These are phyloP conservation scores for Clavispora santaluciae DNA, from an alignment of 805 yeast genomes.

Conservation along the genomic window DNA sequence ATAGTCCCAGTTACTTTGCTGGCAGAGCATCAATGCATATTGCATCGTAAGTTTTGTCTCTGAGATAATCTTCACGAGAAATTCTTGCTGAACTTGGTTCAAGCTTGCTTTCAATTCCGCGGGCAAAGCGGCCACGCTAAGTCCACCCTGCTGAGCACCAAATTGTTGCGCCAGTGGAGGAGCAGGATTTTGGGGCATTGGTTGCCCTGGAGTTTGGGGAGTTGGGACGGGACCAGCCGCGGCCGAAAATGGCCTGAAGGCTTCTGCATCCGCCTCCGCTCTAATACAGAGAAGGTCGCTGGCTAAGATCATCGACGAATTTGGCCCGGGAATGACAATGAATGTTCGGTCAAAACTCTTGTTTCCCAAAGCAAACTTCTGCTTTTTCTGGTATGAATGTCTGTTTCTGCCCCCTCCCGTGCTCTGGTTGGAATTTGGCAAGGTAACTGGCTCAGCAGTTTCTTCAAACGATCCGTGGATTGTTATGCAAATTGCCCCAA, in stretches of 20 bases:
- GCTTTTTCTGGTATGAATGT: conserved; percentile 18
- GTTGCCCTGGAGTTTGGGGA: conserved; percentile 13
- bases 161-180: background rate
- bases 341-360: conserved; percentile 86
- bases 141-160: conserved; percentile 4
- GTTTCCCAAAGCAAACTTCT: conserved; percentile 38
- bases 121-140: conserved; percentile 37
- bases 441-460: conserved; percentile 46
- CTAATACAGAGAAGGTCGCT: conserved; percentile 71
- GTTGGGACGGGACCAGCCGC: conserved; percentile 12
- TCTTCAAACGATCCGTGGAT: conserved; percentile 87
- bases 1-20: conserved; percentile 83
- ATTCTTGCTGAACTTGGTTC: conserved; percentile 53
- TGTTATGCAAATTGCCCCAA: conserved; percentile 71
- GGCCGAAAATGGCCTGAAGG: conserved; percentile 6
- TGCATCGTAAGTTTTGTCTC: conserved; percentile 77
- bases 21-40: conserved; percentile 76
- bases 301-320: conserved; percentile 74
- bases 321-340: conserved; percentile 66
- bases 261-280: conserved; percentile 11
- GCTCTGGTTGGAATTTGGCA: conserved; percentile 17
- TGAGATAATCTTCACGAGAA: conserved; percentile 58
- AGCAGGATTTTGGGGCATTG: background rate
- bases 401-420: conserved; percentile 14
- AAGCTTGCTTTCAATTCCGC: conserved; percentile 51